Conservation (phyloP, 768 basidiomycete species). For the Exsudoporus frostii region DNA sequence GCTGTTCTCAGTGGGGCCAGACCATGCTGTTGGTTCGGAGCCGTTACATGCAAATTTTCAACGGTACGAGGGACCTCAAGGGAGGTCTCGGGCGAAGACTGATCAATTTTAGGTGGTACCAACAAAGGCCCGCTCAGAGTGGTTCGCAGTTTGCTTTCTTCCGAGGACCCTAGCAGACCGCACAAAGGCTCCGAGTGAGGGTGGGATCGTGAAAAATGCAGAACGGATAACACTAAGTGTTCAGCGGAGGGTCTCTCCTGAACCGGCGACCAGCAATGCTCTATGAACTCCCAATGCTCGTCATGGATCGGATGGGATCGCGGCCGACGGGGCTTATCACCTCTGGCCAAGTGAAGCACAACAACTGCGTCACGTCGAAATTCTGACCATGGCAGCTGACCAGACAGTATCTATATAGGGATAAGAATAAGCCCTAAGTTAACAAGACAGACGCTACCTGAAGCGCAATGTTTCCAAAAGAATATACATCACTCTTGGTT, state of each 20-base stretch:
- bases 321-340: constrained; percentile 3
- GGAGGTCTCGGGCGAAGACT: background rate
- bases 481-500: constrained; percentile 8
- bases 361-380: constrained; percentile 1
- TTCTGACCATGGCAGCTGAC: constrained; percentile 3
- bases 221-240: background rate
- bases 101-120: background rate
- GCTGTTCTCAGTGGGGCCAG: background rate
- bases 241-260: constrained; percentile 2
- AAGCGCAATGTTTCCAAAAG: constrained; percentile 4
- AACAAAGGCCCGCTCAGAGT: background rate
- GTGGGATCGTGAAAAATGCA: background rate
- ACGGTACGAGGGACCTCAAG: background rate
- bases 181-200: background rate
- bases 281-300: constrained; percentile 5
- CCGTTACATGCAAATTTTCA: background rate
- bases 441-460: background rate
- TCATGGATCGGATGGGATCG: constrained; percentile 5
- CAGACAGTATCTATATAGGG: constrained; percentile 1
- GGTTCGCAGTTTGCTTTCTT: background rate
- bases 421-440: background rate
- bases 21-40: background rate
- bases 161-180: background rate
- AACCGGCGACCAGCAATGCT: constrained; percentile 2
- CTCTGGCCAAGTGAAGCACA: background rate